Percentiles rank a stretch among this genome's conserved stretches.
These are phyloP conservation scores for Escallonia herrerae DNA, from an alignment of 129 eudicot genomes.

Conservation along the genomic window DNA sequence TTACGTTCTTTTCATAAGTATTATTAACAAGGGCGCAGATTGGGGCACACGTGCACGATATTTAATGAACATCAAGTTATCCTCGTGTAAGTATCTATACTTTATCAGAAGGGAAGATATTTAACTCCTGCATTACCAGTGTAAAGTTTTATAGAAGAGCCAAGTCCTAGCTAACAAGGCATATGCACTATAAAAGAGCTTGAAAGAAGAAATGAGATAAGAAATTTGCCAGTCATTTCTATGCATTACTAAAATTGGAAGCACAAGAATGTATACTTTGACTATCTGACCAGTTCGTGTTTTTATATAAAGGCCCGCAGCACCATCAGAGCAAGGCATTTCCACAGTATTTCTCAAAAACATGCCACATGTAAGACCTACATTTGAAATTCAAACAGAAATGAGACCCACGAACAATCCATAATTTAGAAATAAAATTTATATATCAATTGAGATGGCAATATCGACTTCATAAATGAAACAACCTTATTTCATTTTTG, in stretches of 20 bases:
- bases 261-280: conserved; percentile 50
- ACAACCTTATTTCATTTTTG: no score
- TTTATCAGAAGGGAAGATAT: no score
- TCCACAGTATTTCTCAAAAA: conserved; percentile 53
- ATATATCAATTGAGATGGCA: neutral
- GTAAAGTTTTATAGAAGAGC: neutral
- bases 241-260: conserved; percentile 5
- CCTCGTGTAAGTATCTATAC: no score
- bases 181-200: neutral
- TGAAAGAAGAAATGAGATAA: neutral
- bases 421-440: neutral
- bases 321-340: conserved; percentile 68
- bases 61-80: no score
- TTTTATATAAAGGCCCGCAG: conserved; percentile 87
- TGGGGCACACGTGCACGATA: no score
- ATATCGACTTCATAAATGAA: no score
- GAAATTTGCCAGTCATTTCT: neutral
- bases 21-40: no score
- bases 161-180: neutral
- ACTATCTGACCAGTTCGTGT: conserved; percentile 77
- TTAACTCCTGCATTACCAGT: neutral
- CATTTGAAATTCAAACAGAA: conserved; percentile 24
- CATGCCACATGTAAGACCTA: conserved; percentile 88
- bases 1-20: no score
- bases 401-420: conserved; percentile 11